Base-by-base conservation (phyloP, 2,329 filamentous ascomycete genomes). In the Phaeomoniella chlamydospora region DNA sequence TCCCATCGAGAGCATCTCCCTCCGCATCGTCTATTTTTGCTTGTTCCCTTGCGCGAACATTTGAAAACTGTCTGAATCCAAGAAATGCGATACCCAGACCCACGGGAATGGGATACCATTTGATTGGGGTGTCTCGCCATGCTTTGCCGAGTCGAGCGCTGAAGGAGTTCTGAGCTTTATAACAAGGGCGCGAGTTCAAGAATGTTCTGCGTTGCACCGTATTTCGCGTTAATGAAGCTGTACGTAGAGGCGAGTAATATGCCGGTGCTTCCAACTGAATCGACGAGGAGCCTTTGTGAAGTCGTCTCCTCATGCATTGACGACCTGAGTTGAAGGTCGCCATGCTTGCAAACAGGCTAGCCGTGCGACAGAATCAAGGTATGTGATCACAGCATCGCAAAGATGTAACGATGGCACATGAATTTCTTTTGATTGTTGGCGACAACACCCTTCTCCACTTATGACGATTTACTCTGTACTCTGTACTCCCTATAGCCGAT, bases 101-200 rank as follows among this genome's bases (percentile, higher is more conserved):
- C 37, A 94, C 73, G 15, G 87, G 87, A 46, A 94, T 93, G 33
- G 82, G 83, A 57, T 86, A 84, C 87, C 87, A 94, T 63, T 82
- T 74, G 42, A 90, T 69, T 56, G 72, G 77, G 19, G 77, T 82
- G 29, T 69, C 65, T 29, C 65, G 61, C 45, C 77, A 65, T 26
- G 77, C 74, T 36, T 65, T 65, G 29, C 70, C 61, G 35, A 78
- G 56, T 43, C 73, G 59, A 26, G 68, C 66, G 37, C 65, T 51
- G 49, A 77, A 77, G n/a, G 68, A 68, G 41, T 68, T 62, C 45
- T 64, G 62, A 41, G 63, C 56, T 34, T 58, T 53, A 38, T 54
- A 51, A 42, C 55, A 56, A 39, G 56, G 52, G 26, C 59, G 59
- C 1, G 63, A 62, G 18, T 57, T 44, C 11, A 50, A 56, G 42